Evolutionary conservation across 2,329 filamentous ascomycete genomes (phyloP), one percentile per base, ranked within the genome.

Genomic region (Chaetoscypha palmicola): DNA sequence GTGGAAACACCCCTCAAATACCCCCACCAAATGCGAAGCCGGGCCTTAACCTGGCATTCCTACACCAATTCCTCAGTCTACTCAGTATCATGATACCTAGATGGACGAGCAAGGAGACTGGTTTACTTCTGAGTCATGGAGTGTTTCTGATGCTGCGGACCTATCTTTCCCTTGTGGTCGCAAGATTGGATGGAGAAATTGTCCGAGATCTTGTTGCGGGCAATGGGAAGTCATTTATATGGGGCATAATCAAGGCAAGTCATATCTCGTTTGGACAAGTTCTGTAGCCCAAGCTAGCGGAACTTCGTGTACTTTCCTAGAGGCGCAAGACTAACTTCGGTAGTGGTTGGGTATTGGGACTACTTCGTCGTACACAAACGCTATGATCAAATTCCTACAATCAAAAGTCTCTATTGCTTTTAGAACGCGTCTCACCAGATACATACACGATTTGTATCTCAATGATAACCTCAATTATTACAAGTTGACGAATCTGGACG

Each of bases 341-440:
- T 40, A 79, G 72, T 98, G 92, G 92, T 89, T 90, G 53, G 89
- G 91, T 2, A 82, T 98, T 26, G 92, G 92, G 32, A 87, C 86
- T 2, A 81, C 97, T 51, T 91, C 90, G 7, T 94, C 91, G 0
- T 98, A 98, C 61, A 96, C 91, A 39, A 98, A 98, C 64, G 89
- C 91, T 43, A 96, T 94, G 85, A 98, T 98, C 72, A 97, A 97
- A 66, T 98, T 86, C 67, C 75, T 98, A 50, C 91, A 98, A 66
- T 91, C 87, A 39, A 98, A 98, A 69, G 89, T 98, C 42, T 95
- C 91, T 5, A 98, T 98, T 54, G 91, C 94, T 24, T 98, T 98
- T 74, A 82, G 92, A 32, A 98, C 92, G 3, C 80, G 92, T 9
- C 73, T 98, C 11, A 98, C 92, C 2, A 75, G 92, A 55, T 98